phyloP scores from a whole-genome alignment of 495 filamentous ascomycete genomes.

The Penicillium pancosmium region DNA sequence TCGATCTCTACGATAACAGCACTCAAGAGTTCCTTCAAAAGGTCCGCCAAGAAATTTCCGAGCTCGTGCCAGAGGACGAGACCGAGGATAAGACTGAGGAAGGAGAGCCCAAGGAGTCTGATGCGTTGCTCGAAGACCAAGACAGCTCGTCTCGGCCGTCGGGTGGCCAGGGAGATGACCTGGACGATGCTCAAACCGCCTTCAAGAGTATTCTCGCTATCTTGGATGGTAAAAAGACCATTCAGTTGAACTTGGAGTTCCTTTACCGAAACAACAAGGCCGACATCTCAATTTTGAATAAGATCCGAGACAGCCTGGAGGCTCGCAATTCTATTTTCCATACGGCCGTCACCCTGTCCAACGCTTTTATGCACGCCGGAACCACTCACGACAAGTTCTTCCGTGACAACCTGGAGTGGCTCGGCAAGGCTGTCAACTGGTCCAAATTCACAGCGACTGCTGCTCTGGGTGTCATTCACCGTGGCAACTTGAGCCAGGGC shows the following conservation, averaged over 20 bases:
- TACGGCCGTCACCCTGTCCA: conserved; percentile 92
- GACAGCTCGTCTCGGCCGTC: conserved; percentile 40
- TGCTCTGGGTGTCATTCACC: conserved; percentile 93
- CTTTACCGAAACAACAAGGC: conserved; percentile 92
- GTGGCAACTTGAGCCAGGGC: conserved; percentile 89
- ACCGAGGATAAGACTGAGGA: conserved; percentile 42
- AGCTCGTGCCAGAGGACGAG: conserved; percentile 54
- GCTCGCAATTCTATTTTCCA: conserved; percentile 98
- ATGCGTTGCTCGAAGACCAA: conserved; percentile 53
- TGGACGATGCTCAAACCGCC: conserved; percentile 55
- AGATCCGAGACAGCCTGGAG: conserved; percentile 92
- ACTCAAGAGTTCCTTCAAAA: conserved; percentile 95
- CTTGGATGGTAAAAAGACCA: conserved; percentile 85
- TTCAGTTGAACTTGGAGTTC: conserved; percentile 94
- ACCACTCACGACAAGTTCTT: conserved; percentile 98
- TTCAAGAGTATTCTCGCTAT: conserved; percentile 84
- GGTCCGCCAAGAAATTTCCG: conserved; percentile 79
- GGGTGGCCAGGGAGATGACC: conserved; percentile 46
- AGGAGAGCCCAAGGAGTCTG: conserved; percentile 57
- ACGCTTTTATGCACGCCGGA: conserved; percentile 99
- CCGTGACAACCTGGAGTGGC: conserved; percentile 95
- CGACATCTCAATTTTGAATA: conserved; percentile 87
- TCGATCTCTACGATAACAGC: conserved; percentile 97
- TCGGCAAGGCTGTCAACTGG: conserved; percentile 99
- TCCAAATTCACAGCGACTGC: conserved; percentile 99